Evolutionary conservation across 2,329 filamentous ascomycete genomes (phyloP).

Genomic region (Colletotrichum ledebouriae): DNA sequence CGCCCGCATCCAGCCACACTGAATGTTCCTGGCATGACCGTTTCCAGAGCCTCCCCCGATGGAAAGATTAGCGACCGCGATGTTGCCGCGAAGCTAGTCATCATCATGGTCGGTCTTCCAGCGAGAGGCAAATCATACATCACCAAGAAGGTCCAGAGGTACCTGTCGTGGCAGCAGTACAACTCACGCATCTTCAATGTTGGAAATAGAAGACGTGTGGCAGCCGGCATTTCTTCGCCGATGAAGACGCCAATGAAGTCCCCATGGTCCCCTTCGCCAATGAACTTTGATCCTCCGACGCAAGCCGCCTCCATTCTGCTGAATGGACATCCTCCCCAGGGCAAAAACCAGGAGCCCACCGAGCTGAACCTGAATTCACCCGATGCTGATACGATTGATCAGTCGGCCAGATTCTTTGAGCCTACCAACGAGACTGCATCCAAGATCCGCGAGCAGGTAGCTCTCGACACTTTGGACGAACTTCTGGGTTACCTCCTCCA

Average conservation of each 20-base stretch:
- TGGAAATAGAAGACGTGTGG: slow-evolving; percentile 87
- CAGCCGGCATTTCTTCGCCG: slow-evolving; percentile 69
- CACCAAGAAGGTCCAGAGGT: slow-evolving; percentile 96
- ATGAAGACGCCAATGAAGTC: slow-evolving; percentile 56
- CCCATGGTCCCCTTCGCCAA: slow-evolving; percentile 52
- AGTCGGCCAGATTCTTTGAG: slow-evolving; percentile 94
- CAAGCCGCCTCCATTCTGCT: slow-evolving; percentile 71
- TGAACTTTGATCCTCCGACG: slow-evolving; percentile 59
- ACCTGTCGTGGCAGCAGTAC: slow-evolving; percentile 97
- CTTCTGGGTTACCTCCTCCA: slow-evolving; percentile 89
- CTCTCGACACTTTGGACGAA: slow-evolving; percentile 92
- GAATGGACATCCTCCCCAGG: slow-evolving; percentile 63
- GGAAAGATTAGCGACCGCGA: slow-evolving; percentile 94
- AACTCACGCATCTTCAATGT: slow-evolving; percentile 98
- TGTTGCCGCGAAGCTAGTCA: slow-evolving; percentile 95
- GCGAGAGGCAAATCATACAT: slow-evolving; percentile 98
- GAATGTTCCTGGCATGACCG: slow-evolving; percentile 96
- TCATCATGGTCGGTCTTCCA: slow-evolving; percentile 97
- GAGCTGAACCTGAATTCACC: slow-evolving; percentile 53
- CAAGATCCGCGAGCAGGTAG: slow-evolving; percentile 89
- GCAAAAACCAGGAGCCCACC: slow-evolving; percentile 54
- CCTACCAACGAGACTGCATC: slow-evolving; percentile 87
- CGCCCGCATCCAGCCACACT: slow-evolving; percentile 91
- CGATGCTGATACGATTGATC: slow-evolving; percentile 74
- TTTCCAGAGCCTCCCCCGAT: slow-evolving; percentile 94